Base-by-base conservation (phyloP, 177 flowering plant genomes). In the Telopea speciosissima region DNA sequence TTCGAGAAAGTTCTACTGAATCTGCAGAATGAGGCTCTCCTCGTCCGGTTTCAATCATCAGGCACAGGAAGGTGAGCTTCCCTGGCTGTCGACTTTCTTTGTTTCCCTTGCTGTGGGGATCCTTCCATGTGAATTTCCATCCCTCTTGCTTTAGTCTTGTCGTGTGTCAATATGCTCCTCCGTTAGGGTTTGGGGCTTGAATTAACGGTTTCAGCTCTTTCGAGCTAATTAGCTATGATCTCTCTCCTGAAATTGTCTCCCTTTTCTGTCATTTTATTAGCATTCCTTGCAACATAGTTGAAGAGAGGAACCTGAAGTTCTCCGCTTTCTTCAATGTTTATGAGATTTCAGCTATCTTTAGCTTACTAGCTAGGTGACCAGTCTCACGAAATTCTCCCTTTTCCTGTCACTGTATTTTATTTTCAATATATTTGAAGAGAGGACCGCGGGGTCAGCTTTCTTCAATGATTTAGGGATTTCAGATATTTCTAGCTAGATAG, bases 31-130 rank as follows among this genome's bases (percentile, higher is more conserved):
- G 97, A 91, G 90, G 84, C 85, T 85, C 17, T 83, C 92, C 70
- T 73, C 90, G 16, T 78, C 86, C 79, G 85, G 92, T 58, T 88
- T 89, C 72, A 73, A 74, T 75, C 89, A 81, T 36, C 93, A 86
- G 77, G 13, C 79, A 22, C 89, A 84, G 70, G 90, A 91, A 88
- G 97, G 93, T 89, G 74, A 65, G 77, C 49, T 54, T 24, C 65
- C 68, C 26, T 76, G 62, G 56, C 24, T 52, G 21, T 14, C 61
- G 28, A 8, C n/a, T 45, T 62, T 52, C 28, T 56, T 13, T 54
- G 22, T 31, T 19, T 69, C 19, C 40, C 11, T 16, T 5, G 17
- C 23, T 1, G 12, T 24, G 8, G 11, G 16, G 21, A 17, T 60
- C 62, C 1, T 66, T 44, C 13, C 21, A 1, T 36, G 4, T 33